Evolutionary conservation across 257 asterid genomes (phyloP).

Genomic region (Solanum gandarillasii): DNA sequence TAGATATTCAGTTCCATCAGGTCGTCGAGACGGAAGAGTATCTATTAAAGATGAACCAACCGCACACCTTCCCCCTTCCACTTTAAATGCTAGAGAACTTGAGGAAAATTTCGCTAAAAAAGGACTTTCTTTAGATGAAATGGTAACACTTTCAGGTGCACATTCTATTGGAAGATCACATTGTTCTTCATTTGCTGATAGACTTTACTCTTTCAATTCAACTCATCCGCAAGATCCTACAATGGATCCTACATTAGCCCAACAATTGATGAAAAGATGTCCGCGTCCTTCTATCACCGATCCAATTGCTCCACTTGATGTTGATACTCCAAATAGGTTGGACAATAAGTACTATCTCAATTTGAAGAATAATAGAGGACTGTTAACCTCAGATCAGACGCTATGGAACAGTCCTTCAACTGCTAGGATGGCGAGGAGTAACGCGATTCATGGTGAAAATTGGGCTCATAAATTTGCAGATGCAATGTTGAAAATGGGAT

Average conservation of each 20-base stretch:
- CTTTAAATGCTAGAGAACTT: conserved; percentile 8
- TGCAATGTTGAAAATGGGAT: conserved; percentile 33
- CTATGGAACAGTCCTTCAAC: conserved; percentile 7
- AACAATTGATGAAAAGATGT: conserved; percentile 4
- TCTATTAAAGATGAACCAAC: conserved; percentile 8
- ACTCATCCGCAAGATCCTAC: conserved; percentile 18
- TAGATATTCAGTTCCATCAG: conserved; percentile 24
- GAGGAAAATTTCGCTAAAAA: conserved; percentile 14
- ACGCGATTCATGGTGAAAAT: background rate
- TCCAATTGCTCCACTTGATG: conserved; percentile 12
- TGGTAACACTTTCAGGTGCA: conserved; percentile 47
- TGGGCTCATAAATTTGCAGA: conserved; percentile 21
- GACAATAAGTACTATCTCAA: conserved; percentile 22
- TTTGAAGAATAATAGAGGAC: conserved; percentile 8
- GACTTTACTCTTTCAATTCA: conserved; percentile 16
- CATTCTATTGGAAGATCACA: conserved; percentile 28
- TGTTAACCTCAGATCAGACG: conserved; percentile 27
- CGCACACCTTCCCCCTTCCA: conserved; percentile 13
- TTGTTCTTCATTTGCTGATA: conserved; percentile 13
- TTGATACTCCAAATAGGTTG: conserved; percentile 21
- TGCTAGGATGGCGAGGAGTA: conserved; percentile 10
- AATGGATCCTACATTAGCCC: conserved; percentile 8
- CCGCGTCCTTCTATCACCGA: background rate
- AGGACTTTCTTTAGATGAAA: conserved; percentile 21
- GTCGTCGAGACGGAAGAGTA: conserved; percentile 22